Base-by-base conservation (phyloP, 257 asterid genomes). In the Solanum piurae region DNA sequence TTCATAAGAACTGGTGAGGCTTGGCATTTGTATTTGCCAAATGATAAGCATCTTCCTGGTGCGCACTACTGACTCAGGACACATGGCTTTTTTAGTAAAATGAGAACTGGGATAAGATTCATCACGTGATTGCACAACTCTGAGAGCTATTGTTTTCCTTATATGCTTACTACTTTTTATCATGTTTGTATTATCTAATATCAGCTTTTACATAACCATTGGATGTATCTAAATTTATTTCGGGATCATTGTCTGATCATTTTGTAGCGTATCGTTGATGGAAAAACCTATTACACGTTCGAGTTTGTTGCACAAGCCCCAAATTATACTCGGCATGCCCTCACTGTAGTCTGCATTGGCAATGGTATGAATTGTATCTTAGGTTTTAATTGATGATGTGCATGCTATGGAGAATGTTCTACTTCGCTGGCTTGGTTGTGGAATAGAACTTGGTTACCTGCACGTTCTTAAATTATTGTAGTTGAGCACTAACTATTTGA, bases 291-390 rank as follows among this genome's bases (percentile, higher is more conserved):
- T 89, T 97, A 95, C 94, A 93, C 95, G 1, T 89, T 95, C 12
- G 98, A 96, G 91, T 96, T 93, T 90, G 73, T 92, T 21, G 97
- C 98, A 18, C 88, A 94, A 92, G 98, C 98, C 87, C 98, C 95
- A 52, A 95, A 94, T 89, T 94, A 93, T 84, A 94, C 96, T 72
- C 96, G 99, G 12, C 99, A 95, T 94, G 99, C 99, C 88, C 95
- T 96, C 83, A 93, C 93, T 83, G 84, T 95, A 23, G 92, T 97
- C 90, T 93, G 94, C 79, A 89, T 96, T 86, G 98, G 96, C 89
- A 97, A 95, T 68, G 99, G 98, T 95, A 94, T 10, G 89, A 86
- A 85, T 31, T 36, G 44, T 46, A 2, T 12, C 42, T 34, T 58
- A 23, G 46, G 29, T 16, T 34, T 88, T 40, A 23, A 36, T 86